Base-by-base conservation (phyloP, 73 alveolate genomes). In the Paramecium bursaria region DNA sequence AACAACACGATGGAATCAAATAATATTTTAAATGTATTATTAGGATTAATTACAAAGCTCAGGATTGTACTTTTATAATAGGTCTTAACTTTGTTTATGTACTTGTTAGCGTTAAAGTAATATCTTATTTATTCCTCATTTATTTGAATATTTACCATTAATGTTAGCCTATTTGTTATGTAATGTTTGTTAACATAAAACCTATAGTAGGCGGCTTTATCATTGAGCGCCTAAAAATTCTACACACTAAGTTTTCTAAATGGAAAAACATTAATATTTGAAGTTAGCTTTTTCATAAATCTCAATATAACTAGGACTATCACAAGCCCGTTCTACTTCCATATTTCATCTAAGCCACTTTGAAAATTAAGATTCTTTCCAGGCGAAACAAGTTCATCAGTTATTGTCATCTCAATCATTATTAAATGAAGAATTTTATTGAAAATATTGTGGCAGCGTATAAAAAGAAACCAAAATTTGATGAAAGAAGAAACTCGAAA, bases 381-480 rank as follows among this genome's bases (percentile, higher is more conserved):
- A 39, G 11, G 5, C 14, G 49, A 11, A 39, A 11, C 5, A 39
- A n/a, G n/a, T n/a, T n/a, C n/a, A n/a, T n/a, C 31, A 57, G 21
- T 17, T 2, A 7, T 27, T 44, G 11, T 19, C 0, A 27, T 57
- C 31, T 27, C 33, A 7, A 25, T 0, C 76, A 57, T 27, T 29
- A 39, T 39, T 39, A 7, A 67, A 67, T 67, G 82, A 67, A 67
- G 44, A 21, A 67, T 14, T 67, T 13, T 44, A 9, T 67, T 9
- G 42, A 67, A 27, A 31, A 67, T 67, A 10, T 35, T 17, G 82
- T 67, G 2, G 33, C 26, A 47, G 33, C 53, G 4, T 67, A 67
- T 42, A 67, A 67, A 39, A 14, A 35, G 22, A 67, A 39, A 57
- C 33, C 19, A 21, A 67, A 67, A 23, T 4, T 33, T 7, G 82